Evolutionary conservation across 306 rosid genomes (phyloP).

Genomic region (Trifolium fragiferum): DNA sequence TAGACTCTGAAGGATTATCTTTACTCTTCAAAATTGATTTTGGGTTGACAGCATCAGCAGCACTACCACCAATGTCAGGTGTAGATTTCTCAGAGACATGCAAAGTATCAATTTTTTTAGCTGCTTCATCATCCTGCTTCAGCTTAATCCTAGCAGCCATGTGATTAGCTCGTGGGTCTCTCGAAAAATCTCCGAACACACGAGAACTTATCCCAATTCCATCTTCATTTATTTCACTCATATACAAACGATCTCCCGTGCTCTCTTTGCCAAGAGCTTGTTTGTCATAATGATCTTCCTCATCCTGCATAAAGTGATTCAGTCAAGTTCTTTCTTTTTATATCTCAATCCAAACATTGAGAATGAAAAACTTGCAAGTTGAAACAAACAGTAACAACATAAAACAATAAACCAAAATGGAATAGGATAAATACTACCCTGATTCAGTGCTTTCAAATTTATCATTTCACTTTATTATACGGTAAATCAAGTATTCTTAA

Average conservation of each 20-base stretch:
- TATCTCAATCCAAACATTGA: not conserved
- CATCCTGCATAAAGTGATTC: constrained; percentile 64
- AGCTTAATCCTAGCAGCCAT: constrained; percentile 77
- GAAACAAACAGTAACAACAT: constrained; percentile 14
- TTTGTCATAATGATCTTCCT: constrained; percentile 86
- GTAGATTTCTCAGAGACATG: constrained; percentile 57
- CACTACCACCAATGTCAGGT: constrained; percentile 17
- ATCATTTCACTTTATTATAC: not conserved
- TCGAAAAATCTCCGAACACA: constrained; percentile 50
- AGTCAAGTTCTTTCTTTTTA: not conserved
- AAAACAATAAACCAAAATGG: not conserved
- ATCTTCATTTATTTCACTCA: constrained; percentile 71
- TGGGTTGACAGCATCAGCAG: constrained; percentile 49
- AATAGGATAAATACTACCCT: not conserved
- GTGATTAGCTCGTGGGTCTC: constrained; percentile 91
- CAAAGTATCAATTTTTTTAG: constrained; percentile 57
- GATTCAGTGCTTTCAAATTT: not conserved
- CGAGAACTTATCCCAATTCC: constrained; percentile 65
- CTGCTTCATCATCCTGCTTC: constrained; percentile 69
- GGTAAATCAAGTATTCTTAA: not conserved
- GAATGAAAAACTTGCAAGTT: not conserved
- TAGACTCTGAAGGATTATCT: constrained; percentile 54
- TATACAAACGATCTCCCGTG: constrained; percentile 62
- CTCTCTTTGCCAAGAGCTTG: constrained; percentile 78
- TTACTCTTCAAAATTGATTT: constrained; percentile 92